Evolutionary conservation across 331 rosid species (phyloP), one percentile per base, ranked within the genome.

Genomic region (Dryas integrifolia): DNA sequence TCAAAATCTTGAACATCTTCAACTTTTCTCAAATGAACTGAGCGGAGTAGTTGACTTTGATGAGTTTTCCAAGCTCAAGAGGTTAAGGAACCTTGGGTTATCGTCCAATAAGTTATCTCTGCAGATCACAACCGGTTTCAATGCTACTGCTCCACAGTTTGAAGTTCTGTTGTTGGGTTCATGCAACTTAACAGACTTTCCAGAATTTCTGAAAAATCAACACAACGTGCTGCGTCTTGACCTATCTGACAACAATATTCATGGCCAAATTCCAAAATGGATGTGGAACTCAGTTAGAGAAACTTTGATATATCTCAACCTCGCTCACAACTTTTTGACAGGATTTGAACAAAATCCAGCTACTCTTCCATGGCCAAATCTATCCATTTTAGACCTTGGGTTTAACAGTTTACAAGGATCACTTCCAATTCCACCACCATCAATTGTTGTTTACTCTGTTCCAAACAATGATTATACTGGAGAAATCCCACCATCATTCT

Each of bases 51-150:
- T 11, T 50, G 72, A 81, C 9, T 8, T 86, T 5, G 59, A 62
- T 58, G 47, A 3, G 46, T 84, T 86, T 18, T 10, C 80, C 0
- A 9, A 35, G 50, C 71, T 1, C 59, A 72, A 50, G 52, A 0
- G 48, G 64, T 86, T 5, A 0, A 0, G 0, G 0, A 0, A 0
- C 78, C 21, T 86, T 14, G 0, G 0, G 15, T 70, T 79, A 7
- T 73, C 82, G 6, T 1, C 0, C 30, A 86, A 80, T 59, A 72
- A 76, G 8, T 35, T 82, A 3, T 74, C 83, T 12, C 3, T 82
- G n/a, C 1, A 35, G 5, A 35, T n/a, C 0, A 12, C 6, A 47
- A 24, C 24, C 2, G 2, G 21, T 41, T 0, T 14, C 1, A 49
- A 48, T 18, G 5, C 55, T 3, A 59, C 56, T 1, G 0, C 10